Evolutionary conservation across 768 basidiomycete species (phyloP).

Genomic region (Termitomyces bulborhizus): DNA sequence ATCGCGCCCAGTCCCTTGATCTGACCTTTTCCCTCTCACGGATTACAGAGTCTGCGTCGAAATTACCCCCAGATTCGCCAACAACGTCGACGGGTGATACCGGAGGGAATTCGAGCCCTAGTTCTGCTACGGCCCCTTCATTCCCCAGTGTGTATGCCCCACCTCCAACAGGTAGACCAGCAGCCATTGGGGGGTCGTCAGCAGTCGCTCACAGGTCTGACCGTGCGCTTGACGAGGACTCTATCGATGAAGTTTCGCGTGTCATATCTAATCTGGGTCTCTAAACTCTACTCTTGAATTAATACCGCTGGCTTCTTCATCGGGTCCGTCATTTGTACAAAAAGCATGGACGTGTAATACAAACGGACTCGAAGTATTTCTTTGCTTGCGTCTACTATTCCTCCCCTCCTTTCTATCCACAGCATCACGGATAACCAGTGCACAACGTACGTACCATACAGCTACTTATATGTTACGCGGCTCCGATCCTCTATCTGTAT

Average conservation of each 20-base stretch:
- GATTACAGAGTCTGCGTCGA: slow-evolving; percentile 62
- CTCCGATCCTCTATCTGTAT: slow-evolving; percentile 38
- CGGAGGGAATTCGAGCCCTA: slow-evolving; percentile 74
- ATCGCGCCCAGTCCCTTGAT: slow-evolving; percentile 87
- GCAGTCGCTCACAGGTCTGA: slow-evolving; percentile 37
- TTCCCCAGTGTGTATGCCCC: slow-evolving; percentile 85
- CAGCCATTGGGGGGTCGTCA: slow-evolving; percentile 34
- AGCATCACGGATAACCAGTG: slow-evolving; percentile 17
- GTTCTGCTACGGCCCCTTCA: slow-evolving; percentile 68
- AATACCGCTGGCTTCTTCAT: neutral
- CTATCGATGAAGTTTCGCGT: slow-evolving; percentile 65
- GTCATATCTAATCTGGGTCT: slow-evolving; percentile 74
- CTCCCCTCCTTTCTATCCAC: slow-evolving; percentile 11
- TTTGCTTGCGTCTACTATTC: slow-evolving; percentile 7
- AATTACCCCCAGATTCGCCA: slow-evolving; percentile 67
- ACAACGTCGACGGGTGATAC: slow-evolving; percentile 73
- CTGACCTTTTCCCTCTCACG: slow-evolving; percentile 79
- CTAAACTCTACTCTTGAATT: slow-evolving; percentile 24
- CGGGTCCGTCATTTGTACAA: slow-evolving; percentile 13
- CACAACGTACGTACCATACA: slow-evolving; percentile 17
- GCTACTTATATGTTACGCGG: slow-evolving; percentile 23
- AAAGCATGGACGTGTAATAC: slow-evolving; percentile 16
- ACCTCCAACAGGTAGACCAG: slow-evolving; percentile 25
- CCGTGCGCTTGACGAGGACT: slow-evolving; percentile 46
- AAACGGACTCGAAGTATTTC: slow-evolving; percentile 12